Percentiles rank a stretch among this genome's conserved stretches.
These are phyloP conservation scores for Debaryomyces sp. DNA, from an alignment of 1,139 yeast genomes.

Conservation along the genomic window DNA sequence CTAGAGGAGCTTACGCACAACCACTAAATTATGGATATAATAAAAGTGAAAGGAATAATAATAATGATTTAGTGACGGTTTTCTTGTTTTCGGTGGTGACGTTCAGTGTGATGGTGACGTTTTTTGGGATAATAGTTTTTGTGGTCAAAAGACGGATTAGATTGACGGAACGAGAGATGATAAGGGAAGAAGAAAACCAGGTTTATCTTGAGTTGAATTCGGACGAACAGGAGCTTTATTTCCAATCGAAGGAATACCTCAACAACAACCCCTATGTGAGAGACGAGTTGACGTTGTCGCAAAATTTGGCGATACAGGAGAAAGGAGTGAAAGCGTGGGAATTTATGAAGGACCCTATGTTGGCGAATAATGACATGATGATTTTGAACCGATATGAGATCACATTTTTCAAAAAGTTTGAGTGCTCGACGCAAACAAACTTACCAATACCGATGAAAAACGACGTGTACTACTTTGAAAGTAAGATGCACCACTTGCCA, in stretches of 20 bases:
- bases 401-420: constrained; percentile 69
- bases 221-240: constrained; percentile 79
- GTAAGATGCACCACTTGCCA: constrained; percentile 61
- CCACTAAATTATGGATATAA: background rate
- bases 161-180: constrained; percentile 53
- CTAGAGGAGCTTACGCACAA: background rate
- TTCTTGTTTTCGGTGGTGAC: constrained; percentile 1
- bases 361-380: constrained; percentile 59
- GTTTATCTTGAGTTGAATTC: constrained; percentile 64
- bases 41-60: background rate
- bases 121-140: constrained; percentile 1
- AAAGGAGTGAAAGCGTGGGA: constrained; percentile 95
- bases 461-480: constrained; percentile 90
- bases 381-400: constrained; percentile 78
- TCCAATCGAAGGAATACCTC: constrained; percentile 64
- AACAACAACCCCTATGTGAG: constrained; percentile 58
- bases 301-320: constrained; percentile 72
- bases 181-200: constrained; percentile 62
- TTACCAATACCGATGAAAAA: constrained; percentile 84
- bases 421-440: constrained; percentile 80
- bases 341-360: constrained; percentile 70
- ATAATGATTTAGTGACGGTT: constrained; percentile 3
- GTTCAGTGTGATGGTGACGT: constrained; percentile 5
- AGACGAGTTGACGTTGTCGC: constrained; percentile 48
- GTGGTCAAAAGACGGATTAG: constrained; percentile 10